Evolutionary conservation across 2,329 filamentous ascomycete genomes (phyloP).

Genomic region (Calonectria henricotiae): DNA sequence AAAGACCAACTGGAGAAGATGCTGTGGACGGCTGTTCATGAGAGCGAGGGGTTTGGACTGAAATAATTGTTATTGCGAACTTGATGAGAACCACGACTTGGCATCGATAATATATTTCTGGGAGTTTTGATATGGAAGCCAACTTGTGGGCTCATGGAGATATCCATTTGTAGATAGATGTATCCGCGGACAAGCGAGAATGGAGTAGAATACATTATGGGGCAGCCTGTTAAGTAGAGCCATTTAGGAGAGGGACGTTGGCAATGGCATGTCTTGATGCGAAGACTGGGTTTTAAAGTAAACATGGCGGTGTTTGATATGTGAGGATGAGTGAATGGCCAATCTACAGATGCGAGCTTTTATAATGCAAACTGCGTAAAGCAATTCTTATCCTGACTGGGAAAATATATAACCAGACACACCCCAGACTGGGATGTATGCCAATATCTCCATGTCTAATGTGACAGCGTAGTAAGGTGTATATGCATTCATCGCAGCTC

Average conservation of each 20-base stretch:
- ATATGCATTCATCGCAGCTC: background rate
- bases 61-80: conserved; percentile 68
- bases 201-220: conserved; percentile 8
- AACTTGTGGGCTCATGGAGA: conserved; percentile 4
- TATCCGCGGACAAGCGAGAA: conserved; percentile 25
- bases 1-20: conserved; percentile 78
- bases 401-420: too few relatives aligned
- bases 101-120: conserved; percentile 36
- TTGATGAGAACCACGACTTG: conserved; percentile 44
- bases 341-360: background rate
- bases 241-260: conserved; percentile 13
- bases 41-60: conserved; percentile 93
- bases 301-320: background rate
- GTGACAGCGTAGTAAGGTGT: too few relatives aligned
- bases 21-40: conserved; percentile 89
- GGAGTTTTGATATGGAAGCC: conserved; percentile 44
- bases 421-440: too few relatives aligned
- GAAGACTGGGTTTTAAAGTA: background rate
- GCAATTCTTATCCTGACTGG: too few relatives aligned
- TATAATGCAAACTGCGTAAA: too few relatives aligned
- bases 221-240: conserved; percentile 4
- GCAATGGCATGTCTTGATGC: background rate
- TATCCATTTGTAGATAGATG: conserved; percentile 38
- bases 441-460: too few relatives aligned
- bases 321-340: background rate